Percentiles rank a stretch among this genome's conserved stretches.
Conservation (phyloP, 495 filamentous ascomycete species). For the Copromyces sp. region DNA sequence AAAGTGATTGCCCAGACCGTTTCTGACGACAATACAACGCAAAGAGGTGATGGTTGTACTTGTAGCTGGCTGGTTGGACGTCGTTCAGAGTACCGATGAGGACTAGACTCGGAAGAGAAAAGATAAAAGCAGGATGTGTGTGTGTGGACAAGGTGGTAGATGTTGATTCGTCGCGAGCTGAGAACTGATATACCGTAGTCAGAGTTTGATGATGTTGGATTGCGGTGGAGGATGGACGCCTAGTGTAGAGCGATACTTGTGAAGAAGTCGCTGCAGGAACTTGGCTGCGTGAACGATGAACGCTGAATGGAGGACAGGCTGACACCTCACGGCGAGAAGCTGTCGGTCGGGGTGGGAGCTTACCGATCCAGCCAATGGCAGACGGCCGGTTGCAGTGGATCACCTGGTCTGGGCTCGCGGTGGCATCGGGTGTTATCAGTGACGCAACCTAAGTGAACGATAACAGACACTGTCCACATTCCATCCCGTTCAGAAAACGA, state of each 20-base stretch:
- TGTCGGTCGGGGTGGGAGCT: background rate
- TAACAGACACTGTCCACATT: conserved; percentile 6
- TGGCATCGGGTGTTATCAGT: conserved; percentile 21
- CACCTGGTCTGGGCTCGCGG: conserved; percentile 2
- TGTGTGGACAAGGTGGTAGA: background rate
- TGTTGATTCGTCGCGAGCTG: background rate
- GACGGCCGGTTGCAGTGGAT: background rate
- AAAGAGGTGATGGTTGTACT: background rate
- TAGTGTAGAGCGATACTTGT: background rate
- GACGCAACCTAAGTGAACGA: conserved; percentile 21
- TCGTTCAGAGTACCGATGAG: background rate
- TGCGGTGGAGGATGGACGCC: background rate
- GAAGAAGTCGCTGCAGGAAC: background rate
- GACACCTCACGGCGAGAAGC: background rate
- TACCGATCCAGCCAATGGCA: background rate
- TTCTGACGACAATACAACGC: background rate
- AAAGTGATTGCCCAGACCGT: background rate
- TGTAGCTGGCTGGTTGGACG: background rate
- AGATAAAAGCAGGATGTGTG: background rate
- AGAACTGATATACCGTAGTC: background rate
- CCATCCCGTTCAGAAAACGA: background rate
- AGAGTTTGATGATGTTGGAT: background rate
- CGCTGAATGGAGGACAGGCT: background rate
- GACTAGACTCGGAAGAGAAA: background rate
- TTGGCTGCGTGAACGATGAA: background rate